Evolutionary conservation across 163 green algal species (phyloP).

Genomic region (Scenedesmus sp.): DNA sequence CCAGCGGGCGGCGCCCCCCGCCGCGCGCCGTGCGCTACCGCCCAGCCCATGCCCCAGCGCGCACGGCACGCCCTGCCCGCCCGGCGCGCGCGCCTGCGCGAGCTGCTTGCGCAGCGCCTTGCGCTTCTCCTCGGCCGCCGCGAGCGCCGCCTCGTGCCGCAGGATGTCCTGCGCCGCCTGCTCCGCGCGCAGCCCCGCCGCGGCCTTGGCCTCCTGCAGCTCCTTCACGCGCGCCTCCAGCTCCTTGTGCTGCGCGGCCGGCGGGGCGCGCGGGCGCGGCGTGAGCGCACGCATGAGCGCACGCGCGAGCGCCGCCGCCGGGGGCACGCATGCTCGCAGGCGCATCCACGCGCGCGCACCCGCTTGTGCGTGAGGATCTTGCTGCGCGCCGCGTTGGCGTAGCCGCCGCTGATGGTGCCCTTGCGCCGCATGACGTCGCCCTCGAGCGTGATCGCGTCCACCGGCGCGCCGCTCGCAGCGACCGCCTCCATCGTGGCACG

Average conservation of each 20-base stretch:
- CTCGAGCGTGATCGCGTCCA: conserved; percentile 95
- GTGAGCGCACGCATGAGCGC: no score
- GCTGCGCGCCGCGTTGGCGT: conserved; percentile 66
- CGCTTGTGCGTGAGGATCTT: conserved; percentile 43
- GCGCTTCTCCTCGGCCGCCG: conserved; percentile 22
- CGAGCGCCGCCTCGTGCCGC: background rate
- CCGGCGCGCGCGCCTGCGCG: conserved; percentile 16
- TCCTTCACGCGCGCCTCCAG: conserved; percentile 7
- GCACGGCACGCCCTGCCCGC: background rate
- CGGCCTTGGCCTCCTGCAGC: conserved; percentile 17
- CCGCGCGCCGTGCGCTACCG: no score
- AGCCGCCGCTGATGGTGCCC: conserved; percentile 87
- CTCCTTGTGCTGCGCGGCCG: conserved; percentile 33
- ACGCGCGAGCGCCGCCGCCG: no score
- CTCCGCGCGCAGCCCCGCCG: background rate
- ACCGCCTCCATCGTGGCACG: conserved; percentile 53
- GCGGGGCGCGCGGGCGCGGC: background rate
- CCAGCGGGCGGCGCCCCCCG: no score
- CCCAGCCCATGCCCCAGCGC: no score
- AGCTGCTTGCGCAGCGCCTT: conserved; percentile 29
- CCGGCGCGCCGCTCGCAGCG: conserved; percentile 30
- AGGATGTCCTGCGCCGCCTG: conserved; percentile 7
- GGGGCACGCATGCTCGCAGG: no score
- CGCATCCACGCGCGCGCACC: background rate
- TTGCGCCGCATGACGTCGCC: conserved; percentile 84